These are phyloP conservation scores for Powellomyces hirtus DNA, from an alignment of 192 early-diverging fungal genomes.

Conservation along the genomic window DNA sequence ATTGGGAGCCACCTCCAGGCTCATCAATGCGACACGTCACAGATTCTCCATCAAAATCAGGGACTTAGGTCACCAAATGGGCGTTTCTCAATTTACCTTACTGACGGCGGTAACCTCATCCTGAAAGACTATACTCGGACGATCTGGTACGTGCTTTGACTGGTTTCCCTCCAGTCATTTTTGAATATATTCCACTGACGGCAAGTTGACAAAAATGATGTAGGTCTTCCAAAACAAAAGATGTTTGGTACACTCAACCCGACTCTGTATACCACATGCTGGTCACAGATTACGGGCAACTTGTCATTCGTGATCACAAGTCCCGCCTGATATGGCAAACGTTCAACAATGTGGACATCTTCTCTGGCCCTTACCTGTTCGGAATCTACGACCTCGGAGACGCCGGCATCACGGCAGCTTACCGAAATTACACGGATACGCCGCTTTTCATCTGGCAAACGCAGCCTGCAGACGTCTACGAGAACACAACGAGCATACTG, in stretches of 20 bases:
- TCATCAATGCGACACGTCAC: too few species aligned
- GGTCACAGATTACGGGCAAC: not conserved
- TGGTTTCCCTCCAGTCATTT: too few species aligned
- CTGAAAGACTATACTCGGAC: not conserved
- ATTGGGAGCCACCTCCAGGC: too few species aligned
- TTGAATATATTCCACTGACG: too few species aligned
- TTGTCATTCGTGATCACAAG: not conserved
- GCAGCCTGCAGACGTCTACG: not conserved
- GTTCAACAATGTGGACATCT: not conserved
- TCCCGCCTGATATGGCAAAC: not conserved
- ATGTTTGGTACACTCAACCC: not conserved
- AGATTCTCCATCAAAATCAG: not conserved
- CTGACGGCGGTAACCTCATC: not conserved
- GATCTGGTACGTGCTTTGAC: too few species aligned
- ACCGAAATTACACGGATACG: not conserved
- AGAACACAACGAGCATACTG: not conserved
- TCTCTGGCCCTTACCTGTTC: not conserved
- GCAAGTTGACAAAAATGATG: too few species aligned
- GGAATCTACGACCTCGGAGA: not conserved
- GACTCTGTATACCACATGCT: not conserved
- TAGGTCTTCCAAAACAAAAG: not conserved
- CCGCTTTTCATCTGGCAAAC: not conserved
- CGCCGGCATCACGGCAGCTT: not conserved
- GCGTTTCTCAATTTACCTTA: not conserved
- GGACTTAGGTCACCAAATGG: not conserved